Conservation (phyloP, 495 filamentous ascomycete genomes). For the Podospora sp. region DNA sequence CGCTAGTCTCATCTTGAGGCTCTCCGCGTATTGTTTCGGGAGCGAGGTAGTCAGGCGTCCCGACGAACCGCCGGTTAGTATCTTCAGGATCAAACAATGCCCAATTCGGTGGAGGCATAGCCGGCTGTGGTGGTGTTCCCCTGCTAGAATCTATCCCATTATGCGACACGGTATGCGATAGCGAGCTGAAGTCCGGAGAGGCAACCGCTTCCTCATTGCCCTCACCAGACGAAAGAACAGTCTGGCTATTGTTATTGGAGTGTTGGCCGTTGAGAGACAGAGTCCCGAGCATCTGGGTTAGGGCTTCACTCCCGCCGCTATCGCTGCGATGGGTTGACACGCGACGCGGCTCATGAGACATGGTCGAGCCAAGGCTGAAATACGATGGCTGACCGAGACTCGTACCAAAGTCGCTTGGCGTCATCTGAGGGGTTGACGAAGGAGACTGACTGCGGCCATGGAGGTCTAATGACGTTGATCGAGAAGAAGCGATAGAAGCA, state of each 20-base stretch:
- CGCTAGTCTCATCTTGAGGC: constrained; percentile 95
- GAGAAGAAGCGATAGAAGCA: constrained; percentile 83
- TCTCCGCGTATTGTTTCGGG: constrained; percentile 95
- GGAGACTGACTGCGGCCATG: constrained; percentile 75
- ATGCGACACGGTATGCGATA: constrained; percentile 64
- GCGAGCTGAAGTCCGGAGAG: constrained; percentile 70
- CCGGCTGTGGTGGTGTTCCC: constrained; percentile 66
- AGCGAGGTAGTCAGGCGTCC: constrained; percentile 95
- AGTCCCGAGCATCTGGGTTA: constrained; percentile 80
- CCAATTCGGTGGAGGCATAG: constrained; percentile 93
- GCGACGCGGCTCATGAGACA: constrained; percentile 75
- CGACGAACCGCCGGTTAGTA: constrained; percentile 89
- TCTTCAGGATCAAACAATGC: constrained; percentile 95
- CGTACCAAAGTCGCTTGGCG: constrained; percentile 65
- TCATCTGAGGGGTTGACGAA: constrained; percentile 81
- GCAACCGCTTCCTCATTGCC: constrained; percentile 57
- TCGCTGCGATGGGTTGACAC: constrained; percentile 90
- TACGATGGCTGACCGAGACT: constrained; percentile 85
- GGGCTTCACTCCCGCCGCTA: constrained; percentile 81
- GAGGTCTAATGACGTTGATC: constrained; percentile 94
- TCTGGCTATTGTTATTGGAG: constrained; percentile 31
- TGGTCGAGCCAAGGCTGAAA: constrained; percentile 69
- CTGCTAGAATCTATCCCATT: constrained; percentile 45
- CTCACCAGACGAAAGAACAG: constrained; percentile 61
- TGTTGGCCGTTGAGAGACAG: constrained; percentile 75